phyloP scores from a whole-genome alignment of 1,284 basidiomycete genomes.

The Leccinum laetum region DNA sequence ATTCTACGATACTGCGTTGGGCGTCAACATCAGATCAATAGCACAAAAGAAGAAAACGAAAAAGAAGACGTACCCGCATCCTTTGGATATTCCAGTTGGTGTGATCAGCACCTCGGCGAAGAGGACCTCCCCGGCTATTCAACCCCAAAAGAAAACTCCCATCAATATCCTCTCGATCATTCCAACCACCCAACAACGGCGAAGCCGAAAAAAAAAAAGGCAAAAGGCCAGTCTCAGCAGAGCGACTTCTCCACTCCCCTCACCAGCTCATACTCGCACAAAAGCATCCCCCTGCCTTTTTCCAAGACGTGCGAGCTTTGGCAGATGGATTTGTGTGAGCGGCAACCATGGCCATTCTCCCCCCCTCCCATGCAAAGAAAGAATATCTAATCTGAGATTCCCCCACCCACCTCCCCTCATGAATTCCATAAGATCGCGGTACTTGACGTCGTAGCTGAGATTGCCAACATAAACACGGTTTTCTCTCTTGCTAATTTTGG shows the following conservation, averaged over 20 bases:
- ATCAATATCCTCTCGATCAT: slow-evolving; percentile 81
- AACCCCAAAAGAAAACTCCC: slow-evolving; percentile 80
- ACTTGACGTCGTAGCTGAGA: slow-evolving; percentile 96
- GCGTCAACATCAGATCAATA: slow-evolving; percentile 8
- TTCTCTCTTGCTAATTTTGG: slow-evolving; percentile 94
- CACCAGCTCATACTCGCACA: slow-evolving; percentile 36
- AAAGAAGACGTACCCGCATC: slow-evolving; percentile 84
- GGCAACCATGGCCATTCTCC: slow-evolving; percentile 28
- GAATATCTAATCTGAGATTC: slow-evolving; percentile 54
- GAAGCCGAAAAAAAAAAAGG: slow-evolving; percentile 45
- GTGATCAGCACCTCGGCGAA: slow-evolving; percentile 99
- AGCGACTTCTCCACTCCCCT: slow-evolving; percentile 32
- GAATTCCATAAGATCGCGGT: slow-evolving; percentile 97
- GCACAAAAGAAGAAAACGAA: neutral
- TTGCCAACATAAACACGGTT: slow-evolving; percentile 99
- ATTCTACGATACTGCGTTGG: slow-evolving; percentile 83
- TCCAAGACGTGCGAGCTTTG: slow-evolving; percentile 35
- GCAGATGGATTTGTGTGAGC: slow-evolving; percentile 35
- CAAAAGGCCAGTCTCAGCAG: slow-evolving; percentile 19
- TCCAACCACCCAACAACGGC: slow-evolving; percentile 64
- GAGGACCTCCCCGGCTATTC: slow-evolving; percentile 94
- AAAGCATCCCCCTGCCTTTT: slow-evolving; percentile 34
- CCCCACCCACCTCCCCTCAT: slow-evolving; percentile 98
- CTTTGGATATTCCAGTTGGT: slow-evolving; percentile 95
- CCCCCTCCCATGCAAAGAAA: slow-evolving; percentile 34